Evolutionary conservation across 768 basidiomycete species (phyloP).

Genomic region (Trametes sanguinea): DNA sequence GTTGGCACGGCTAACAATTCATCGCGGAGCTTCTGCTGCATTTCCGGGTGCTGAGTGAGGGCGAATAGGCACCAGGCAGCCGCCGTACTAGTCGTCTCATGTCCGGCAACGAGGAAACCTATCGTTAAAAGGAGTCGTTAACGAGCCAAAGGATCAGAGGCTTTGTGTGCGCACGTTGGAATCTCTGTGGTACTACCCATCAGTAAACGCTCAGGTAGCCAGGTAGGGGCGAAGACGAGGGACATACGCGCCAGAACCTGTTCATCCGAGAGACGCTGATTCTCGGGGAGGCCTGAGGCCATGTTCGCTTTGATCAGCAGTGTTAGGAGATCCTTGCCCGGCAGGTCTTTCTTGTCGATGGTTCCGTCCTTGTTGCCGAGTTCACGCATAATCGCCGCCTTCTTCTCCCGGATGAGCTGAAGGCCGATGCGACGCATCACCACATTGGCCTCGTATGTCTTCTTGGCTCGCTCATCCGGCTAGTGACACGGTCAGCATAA

Average conservation of each 20-base stretch:
- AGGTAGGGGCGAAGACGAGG: slow-evolving; percentile 27
- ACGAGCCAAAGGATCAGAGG: not conserved
- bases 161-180: slow-evolving; percentile 10
- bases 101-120: slow-evolving; percentile 37
- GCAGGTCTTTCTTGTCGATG: slow-evolving; percentile 19
- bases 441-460: slow-evolving; percentile 12
- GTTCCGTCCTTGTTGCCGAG: slow-evolving; percentile 31
- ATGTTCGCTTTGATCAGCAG: slow-evolving; percentile 65
- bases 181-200: slow-evolving; percentile 26
- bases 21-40: slow-evolving; percentile 41
- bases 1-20: slow-evolving; percentile 46
- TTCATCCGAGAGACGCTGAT: slow-evolving; percentile 57
- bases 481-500: slow-evolving; percentile 2
- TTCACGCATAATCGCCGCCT: slow-evolving; percentile 31
- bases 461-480: not conserved
- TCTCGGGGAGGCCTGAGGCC: slow-evolving; percentile 55
- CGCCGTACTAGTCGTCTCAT: slow-evolving; percentile 43
- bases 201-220: slow-evolving; percentile 22
- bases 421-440: slow-evolving; percentile 33
- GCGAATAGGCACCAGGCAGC: slow-evolving; percentile 39
- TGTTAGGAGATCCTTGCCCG: slow-evolving; percentile 51
- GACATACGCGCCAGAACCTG: slow-evolving; percentile 58
- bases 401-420: slow-evolving; percentile 34
- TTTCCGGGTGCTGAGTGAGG: slow-evolving; percentile 36
- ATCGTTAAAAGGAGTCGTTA: not conserved